Evolutionary conservation across 805 yeast species (phyloP).

Genomic region (Diddensiella transvaalensis): DNA sequence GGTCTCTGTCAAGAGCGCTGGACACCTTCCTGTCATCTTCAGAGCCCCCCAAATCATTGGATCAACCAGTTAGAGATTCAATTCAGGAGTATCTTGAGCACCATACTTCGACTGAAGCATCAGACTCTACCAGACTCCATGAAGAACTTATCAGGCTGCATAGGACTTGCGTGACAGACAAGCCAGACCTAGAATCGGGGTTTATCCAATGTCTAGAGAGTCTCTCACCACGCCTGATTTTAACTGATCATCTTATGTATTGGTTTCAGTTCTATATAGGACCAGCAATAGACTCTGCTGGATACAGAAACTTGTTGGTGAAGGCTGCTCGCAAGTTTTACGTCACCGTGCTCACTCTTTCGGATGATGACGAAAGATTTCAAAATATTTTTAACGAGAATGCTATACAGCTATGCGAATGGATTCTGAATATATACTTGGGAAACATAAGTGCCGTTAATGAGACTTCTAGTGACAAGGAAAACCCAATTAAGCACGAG

Average conservation of each 20-base stretch:
- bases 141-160: constrained; percentile 34
- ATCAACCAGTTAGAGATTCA: constrained; percentile 5
- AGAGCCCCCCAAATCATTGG: constrained; percentile 5
- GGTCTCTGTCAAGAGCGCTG: constrained; percentile 13
- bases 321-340: constrained; percentile 33
- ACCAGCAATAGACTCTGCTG: constrained; percentile 59
- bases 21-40: constrained; percentile 8
- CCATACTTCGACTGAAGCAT: constrained; percentile 18
- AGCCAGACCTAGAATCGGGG: constrained; percentile 22
- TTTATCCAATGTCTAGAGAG: constrained; percentile 32
- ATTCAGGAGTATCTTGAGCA: constrained; percentile 13
- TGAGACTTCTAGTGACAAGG: constrained; percentile 29
- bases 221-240: constrained; percentile 31
- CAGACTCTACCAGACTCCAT: constrained; percentile 32
- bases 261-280: constrained; percentile 51
- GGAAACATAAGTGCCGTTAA: constrained; percentile 6
- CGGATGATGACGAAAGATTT: constrained; percentile 21
- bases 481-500: constrained; percentile 28
- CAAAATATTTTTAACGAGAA: constrained; percentile 19
- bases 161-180: constrained; percentile 15
- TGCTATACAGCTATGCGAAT: constrained; percentile 22
- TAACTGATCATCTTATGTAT: constrained; percentile 31
- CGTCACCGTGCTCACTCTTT: constrained; percentile 27
- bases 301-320: constrained; percentile 42
- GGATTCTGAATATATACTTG: constrained; percentile 27